Base-by-base conservation (phyloP, 345 rosid species). In the Euphorbia pulcherrima region DNA sequence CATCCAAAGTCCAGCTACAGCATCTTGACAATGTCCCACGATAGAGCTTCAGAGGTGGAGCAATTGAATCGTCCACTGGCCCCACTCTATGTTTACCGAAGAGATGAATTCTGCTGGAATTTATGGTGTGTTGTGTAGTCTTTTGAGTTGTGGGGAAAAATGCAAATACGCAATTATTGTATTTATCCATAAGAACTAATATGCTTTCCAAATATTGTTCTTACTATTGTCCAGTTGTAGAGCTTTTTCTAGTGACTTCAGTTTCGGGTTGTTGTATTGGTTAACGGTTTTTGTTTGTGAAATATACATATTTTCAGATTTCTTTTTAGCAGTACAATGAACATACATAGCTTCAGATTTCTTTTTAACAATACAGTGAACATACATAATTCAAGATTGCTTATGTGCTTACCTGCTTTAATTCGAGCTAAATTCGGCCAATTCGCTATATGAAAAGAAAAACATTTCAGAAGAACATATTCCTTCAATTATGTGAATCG, bases 1-100 rank as follows among this genome's bases (percentile, higher is more conserved):
- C 83, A 60, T 90, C 54, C 84, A 79, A 59, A 75, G 83, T 71
- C 90, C 94, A 7, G 53, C 87, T 26, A 87, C 85, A 23, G 89
- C 86, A 72, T 82, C 96, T 80, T 89, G 86, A 90, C 62, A 44
- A 70, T 46, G 65, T 30, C 67, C 62, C 46, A 17, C 28, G 9
- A 40, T 58, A 65, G 77, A 65, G 78, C 78, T 70, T 83, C 81
- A 65, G 24, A 60, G 50, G 73, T 62, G 50, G 73, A 72, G 72
- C 53, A 64, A 75, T 73, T 61, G 77, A 74, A 72, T 71, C 73
- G 75, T 75, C 74, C 68, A 69, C 65, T 71, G 70, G 75, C 84
- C 81, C 81, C 80, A 71, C 75, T 40, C 71, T 60, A 57, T 68
- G 75, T 77, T 78, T 76, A 37, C 67, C 75, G 60, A 71, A 77